Base-by-base conservation (phyloP, 371 early-diverging fungal species). In the Apophysomyces elegans region DNA sequence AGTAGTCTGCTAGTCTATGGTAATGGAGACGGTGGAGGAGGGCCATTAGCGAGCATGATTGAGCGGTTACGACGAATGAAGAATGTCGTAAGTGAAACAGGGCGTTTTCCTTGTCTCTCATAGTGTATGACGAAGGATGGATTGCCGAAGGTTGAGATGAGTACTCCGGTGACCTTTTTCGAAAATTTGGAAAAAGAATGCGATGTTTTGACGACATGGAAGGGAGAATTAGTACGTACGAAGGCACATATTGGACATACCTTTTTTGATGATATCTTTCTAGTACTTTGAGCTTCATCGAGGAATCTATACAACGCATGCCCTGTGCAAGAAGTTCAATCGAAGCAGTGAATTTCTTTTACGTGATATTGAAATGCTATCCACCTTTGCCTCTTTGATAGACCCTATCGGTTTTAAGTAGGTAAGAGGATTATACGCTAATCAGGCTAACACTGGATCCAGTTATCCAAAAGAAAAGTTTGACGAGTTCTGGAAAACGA, bases 11-110 rank as follows among this genome's bases (percentile, higher is more conserved):
- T 95, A 56, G 86, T 96, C 2, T 97, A 90, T 71, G 99, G 99
- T 58, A 91, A 95, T 73, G 98, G 98, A 35, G 98, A 98, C 76
- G 99, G 98, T 56, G 99, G 97, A n/a, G 97, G 96, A 58, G 97
- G 97, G 0, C 97, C 98, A 1, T 74, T 87, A 3, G 76, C 84
- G 32, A 84, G 82, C 32, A 96, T 96, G 96, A 70, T 94, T 39
- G 95, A 95, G 74, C 85, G 96, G 38, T 65, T 96, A 58, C 62
- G 77, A 8, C 84, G 93, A 41, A 79, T 97, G 85, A 74, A 83
- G 37, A 78, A 90, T 50, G 76, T 93, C 32, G 88, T 84, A 60
- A 50, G 54, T 21, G n/a, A n/a, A 7, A 50, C 2, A 21, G 9
- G 21, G 9, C 32, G 32, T 26, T 26, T 26, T 26, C 2, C 32